Evolutionary conservation across 2,329 filamentous ascomycete genomes (phyloP).

Genomic region (Biscogniauxia sp.): DNA sequence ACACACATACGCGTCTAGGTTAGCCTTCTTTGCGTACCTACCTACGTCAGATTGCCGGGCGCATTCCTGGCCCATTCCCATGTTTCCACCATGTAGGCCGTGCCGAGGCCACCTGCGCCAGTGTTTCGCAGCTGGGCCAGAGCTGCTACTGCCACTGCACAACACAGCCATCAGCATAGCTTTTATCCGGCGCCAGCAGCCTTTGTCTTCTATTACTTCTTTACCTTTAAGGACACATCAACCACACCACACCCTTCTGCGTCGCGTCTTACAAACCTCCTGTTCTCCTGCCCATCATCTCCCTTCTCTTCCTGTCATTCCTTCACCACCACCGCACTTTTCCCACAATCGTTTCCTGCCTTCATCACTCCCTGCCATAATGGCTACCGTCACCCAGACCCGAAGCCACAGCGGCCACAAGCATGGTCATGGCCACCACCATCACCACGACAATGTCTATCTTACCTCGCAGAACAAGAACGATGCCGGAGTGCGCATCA

Average conservation of each 20-base stretch:
- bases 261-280: conserved; percentile 24
- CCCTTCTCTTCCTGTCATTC: conserved; percentile 15
- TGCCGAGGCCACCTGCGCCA: conserved; percentile 26
- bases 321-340: conserved; percentile 10
- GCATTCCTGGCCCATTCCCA: conserved; percentile 9
- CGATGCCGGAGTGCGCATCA: conserved; percentile 92
- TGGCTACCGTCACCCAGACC: conserved; percentile 42
- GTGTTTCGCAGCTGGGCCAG: conserved; percentile 21
- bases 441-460: conserved; percentile 83
- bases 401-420: conserved; percentile 51
- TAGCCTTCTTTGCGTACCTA: conserved; percentile 10
- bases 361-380: conserved; percentile 23
- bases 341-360: conserved; percentile 11
- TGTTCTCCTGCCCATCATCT: conserved; percentile 10
- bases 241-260: conserved; percentile 12
- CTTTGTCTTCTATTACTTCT: conserved; percentile 4
- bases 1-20: background rate
- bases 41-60: background rate
- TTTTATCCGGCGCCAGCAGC: conserved; percentile 14
- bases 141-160: conserved; percentile 11
- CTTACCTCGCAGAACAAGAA: conserved; percentile 79
- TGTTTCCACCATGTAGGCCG: conserved; percentile 27
- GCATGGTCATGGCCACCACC: conserved; percentile 62
- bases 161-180: conserved; percentile 5
- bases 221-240: conserved; percentile 23